Evolutionary conservation across 495 filamentous ascomycete genomes (phyloP).

Genomic region (Mycothermus thermophilus): DNA sequence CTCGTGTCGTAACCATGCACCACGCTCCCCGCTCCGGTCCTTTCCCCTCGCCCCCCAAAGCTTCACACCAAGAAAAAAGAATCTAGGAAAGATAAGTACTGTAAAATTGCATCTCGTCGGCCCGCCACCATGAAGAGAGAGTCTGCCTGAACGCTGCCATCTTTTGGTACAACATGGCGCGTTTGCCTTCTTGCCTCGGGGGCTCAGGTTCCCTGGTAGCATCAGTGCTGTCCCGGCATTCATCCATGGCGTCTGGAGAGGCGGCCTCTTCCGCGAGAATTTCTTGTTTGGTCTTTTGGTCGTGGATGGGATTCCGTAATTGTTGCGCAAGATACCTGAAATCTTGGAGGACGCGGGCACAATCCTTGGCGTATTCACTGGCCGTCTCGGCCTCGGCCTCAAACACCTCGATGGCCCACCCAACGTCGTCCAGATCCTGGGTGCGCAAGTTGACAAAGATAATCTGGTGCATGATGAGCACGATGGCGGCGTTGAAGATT

Average conservation of each 20-base stretch:
- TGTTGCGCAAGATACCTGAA: conserved; percentile 10
- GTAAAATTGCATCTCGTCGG: conserved; percentile 4
- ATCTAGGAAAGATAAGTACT: conserved; percentile 7
- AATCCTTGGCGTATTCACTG: conserved; percentile 18
- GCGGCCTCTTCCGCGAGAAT: background rate
- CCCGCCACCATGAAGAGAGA: conserved; percentile 3
- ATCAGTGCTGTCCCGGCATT: background rate
- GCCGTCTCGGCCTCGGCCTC: conserved; percentile 13
- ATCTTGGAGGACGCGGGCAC: conserved; percentile 13
- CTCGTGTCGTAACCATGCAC: too few species aligned
- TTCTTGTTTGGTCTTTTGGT: conserved; percentile 6
- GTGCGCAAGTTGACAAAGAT: conserved; percentile 16
- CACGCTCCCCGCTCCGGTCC: too few species aligned
- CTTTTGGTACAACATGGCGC: background rate
- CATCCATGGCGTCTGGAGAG: background rate
- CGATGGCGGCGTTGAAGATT: conserved; percentile 31
- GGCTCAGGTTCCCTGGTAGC: background rate
- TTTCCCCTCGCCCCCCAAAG: background rate
- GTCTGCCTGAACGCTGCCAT: background rate
- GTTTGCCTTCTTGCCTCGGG: background rate
- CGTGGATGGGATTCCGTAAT: conserved; percentile 13
- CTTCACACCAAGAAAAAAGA: background rate
- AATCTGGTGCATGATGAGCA: conserved; percentile 26
- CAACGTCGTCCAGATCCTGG: conserved; percentile 12
- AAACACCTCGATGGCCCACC: conserved; percentile 18